These are phyloP conservation scores for Colletotrichum sp. DNA, from an alignment of 2,329 filamentous ascomycete species.

Conservation along the genomic window DNA sequence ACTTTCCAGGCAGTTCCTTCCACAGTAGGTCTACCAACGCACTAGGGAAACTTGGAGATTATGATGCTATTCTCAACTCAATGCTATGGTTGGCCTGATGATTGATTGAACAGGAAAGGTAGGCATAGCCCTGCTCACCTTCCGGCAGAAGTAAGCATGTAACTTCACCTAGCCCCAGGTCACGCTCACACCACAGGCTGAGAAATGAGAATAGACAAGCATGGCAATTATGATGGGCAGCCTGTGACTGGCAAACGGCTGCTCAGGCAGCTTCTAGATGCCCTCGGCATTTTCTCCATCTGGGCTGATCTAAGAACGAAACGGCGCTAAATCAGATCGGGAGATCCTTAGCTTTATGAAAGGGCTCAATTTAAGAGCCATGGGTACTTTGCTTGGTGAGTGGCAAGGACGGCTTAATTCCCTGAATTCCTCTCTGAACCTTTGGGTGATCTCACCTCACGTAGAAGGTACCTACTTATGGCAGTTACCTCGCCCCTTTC, in stretches of 20 bases:
- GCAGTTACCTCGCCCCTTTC: neutral
- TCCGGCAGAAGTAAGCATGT: neutral
- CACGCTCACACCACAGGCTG: neutral
- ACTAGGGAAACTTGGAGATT: fast-evolving
- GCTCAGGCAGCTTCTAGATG: neutral
- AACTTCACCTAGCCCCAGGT: neutral
- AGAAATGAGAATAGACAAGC: neutral
- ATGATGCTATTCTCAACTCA: neutral
- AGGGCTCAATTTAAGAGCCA: fast-evolving
- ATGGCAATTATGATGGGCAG: neutral
- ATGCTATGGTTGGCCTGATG: neutral
- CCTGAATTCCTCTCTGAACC: fast-evolving
- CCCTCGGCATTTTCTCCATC: neutral
- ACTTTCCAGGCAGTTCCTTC: neutral
- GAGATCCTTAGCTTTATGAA: fast-evolving
- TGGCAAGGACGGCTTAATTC: fast-evolving
- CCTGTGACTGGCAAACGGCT: neutral
- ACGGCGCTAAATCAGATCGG: neutral
- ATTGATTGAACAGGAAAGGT: neutral
- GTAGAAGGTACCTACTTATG: neutral
- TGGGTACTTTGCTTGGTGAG: fast-evolving
- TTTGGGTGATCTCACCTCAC: neutral
- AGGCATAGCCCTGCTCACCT: neutral
- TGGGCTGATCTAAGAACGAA: fast-evolving
- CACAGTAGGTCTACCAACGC: fast-evolving